A percentile compares a stretch with the other conserved stretches of the same genome.
These are phyloP conservation scores for Secale cereale DNA, from an alignment of 176 grass and related monocot species.

Conservation along the genomic window DNA sequence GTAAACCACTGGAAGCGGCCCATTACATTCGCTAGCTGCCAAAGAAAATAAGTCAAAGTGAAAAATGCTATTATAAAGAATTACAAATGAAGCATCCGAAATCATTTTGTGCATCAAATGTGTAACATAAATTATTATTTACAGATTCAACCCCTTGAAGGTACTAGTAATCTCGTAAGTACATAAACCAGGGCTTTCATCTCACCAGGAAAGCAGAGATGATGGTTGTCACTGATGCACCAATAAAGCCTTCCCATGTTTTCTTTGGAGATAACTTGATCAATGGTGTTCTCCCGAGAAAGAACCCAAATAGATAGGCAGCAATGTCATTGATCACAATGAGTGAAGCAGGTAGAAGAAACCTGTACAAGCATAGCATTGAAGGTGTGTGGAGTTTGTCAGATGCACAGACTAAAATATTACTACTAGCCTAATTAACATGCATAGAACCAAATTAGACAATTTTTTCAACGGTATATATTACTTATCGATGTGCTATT, in stretches of 20 bases:
- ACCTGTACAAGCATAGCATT: conserved; percentile 54
- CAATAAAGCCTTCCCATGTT: conserved; percentile 99
- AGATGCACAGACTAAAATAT: not conserved
- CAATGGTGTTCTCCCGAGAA: conserved; percentile 93
- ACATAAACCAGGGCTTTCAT: conserved; percentile 21
- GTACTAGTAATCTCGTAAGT: not conserved
- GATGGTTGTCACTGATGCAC: conserved; percentile 92
- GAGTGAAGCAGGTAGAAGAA: conserved; percentile 93
- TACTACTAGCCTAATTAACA: not conserved
- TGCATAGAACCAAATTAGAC: not conserved
- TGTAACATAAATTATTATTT: not conserved
- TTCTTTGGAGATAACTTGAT: conserved; percentile 99
- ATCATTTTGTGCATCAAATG: not conserved
- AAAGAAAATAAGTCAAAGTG: not conserved
- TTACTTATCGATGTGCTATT: not conserved
- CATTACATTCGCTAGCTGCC: conserved; percentile 90
- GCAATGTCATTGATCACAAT: conserved; percentile 96
- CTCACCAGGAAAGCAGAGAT: conserved; percentile 93
- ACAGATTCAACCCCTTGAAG: not conserved
- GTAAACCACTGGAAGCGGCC: conserved; percentile 81
- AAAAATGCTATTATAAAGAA: conserved; percentile 3
- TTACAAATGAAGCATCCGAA: not conserved
- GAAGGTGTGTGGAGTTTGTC: not conserved
- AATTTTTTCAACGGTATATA: not conserved
- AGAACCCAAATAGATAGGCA: conserved; percentile 98